Conservation (phyloP, 1,139 yeast genomes). For the Hyphopichia wangnamkhiaoensis region DNA sequence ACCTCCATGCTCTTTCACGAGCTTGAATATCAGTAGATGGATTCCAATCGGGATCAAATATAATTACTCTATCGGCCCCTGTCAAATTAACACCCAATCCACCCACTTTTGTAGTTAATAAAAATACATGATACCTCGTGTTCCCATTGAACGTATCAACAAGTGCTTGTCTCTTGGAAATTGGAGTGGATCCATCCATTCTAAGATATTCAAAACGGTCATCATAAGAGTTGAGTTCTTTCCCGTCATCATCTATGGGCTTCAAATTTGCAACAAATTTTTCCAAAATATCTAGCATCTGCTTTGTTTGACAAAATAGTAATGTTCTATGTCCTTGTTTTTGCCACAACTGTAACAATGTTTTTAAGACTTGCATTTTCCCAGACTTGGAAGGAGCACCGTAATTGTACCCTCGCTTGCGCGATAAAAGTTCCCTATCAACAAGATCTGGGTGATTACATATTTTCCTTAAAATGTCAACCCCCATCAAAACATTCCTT, state of each 20-base stretch:
- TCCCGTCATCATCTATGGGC: conserved; percentile 23
- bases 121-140: conserved; percentile 58
- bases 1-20: conserved; percentile 94
- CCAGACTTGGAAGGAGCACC: conserved; percentile 80
- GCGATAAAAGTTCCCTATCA: conserved; percentile 48
- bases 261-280: conserved; percentile 49
- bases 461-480: conserved; percentile 83
- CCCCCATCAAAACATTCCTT: conserved; percentile 83
- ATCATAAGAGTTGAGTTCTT: conserved; percentile 7
- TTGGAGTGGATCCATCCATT: conserved; percentile 95
- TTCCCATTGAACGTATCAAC: conserved; percentile 80
- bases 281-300: conserved; percentile 88
- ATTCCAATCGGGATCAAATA: conserved; percentile 98
- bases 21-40: conserved; percentile 98
- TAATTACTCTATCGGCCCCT: conserved; percentile 93
- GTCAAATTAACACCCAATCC: conserved; percentile 93
- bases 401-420: conserved; percentile 41
- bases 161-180: conserved; percentile 68
- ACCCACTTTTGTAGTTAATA: conserved; percentile 92
- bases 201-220: conserved; percentile 55
- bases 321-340: conserved; percentile 75
- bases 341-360: conserved; percentile 75
- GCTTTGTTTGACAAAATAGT: conserved; percentile 87
- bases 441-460: conserved; percentile 96
- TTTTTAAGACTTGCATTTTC: conserved; percentile 84